Evolutionary conservation across 768 basidiomycete genomes (phyloP), one percentile per base, ranked within the genome.

Genomic region (Boletus sensibilis): DNA sequence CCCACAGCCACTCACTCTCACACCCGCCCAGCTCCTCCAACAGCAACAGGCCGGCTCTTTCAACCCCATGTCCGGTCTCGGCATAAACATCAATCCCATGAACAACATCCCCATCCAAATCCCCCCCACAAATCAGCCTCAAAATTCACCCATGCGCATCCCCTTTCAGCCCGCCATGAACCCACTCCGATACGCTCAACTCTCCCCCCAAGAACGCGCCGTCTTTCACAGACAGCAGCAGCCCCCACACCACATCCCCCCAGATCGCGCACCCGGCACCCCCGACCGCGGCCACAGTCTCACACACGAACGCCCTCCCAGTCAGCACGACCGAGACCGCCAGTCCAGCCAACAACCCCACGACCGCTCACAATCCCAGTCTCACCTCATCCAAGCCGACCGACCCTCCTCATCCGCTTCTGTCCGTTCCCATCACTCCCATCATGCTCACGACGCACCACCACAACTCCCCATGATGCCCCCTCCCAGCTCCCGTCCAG

Each of bases 21-120:
- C 73, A 0, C 75, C 74, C 11, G 72, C 74, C 0, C 74, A 75
- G 48, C 63, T 75, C 12, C 61, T 75, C 9, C 70, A 67, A 11
- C 75, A 76, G 38, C 75, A 76, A 41, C 69, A 72, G 50, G 53
- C 58, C 9, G 57, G 47, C 35, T 16, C 66, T 0, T 64, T 58
- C 38, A 27, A 35, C 45, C 39, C 54, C 11, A 58, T 64, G 33
- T n/a, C 56, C 39, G 25, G 20, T 1, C 43, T 59, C 44, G 44
- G 14, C 16, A 23, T 37, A 13, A 56, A 43, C 31, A 14, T 38
- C 13, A 21, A 6, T 0, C 38, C 13, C 25, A 44, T 57, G 3
- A 47, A 50, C 27, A 63, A 61, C 27, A n/a, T 50, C n/a, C 49
- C 49, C 12, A 42, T 59, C 33, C 63, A 64, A 49, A 68, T 69